phyloP scores from a whole-genome alignment of 1,284 basidiomycete genomes.

The Microbotryum violaceum region DNA sequence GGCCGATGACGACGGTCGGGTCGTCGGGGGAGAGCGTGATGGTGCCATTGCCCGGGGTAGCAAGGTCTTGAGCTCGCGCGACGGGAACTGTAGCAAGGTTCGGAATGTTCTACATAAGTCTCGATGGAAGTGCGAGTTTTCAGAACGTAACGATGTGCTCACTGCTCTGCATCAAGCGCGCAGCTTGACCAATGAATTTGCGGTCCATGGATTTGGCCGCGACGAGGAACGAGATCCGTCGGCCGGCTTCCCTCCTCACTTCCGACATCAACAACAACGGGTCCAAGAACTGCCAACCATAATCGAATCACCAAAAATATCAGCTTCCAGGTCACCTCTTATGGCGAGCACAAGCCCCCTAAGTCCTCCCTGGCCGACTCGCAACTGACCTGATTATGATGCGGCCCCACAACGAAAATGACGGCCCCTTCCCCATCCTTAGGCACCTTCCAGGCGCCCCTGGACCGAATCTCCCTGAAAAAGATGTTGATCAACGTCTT shows the following conservation, averaged over 20 bases:
- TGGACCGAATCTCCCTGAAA: conserved; percentile 82
- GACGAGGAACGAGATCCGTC: conserved; percentile 79
- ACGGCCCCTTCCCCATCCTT: conserved; percentile 65
- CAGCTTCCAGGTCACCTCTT: too few relatives aligned
- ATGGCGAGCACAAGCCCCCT: not conserved
- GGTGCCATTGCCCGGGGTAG: conserved; percentile 67
- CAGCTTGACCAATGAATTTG: conserved; percentile 72
- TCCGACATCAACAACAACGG: conserved; percentile 82
- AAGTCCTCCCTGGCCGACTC: too few relatives aligned
- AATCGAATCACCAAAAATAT: not conserved
- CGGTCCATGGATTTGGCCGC: conserved; percentile 89
- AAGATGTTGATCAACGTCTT: conserved; percentile 84
- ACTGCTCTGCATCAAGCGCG: conserved; percentile 85
- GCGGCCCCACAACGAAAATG: conserved; percentile 94
- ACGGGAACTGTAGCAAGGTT: conserved; percentile 64
- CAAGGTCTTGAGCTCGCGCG: conserved; percentile 80
- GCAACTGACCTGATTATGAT: conserved; percentile 76
- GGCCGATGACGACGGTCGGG: conserved; percentile 62
- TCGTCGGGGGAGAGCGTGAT: conserved; percentile 70
- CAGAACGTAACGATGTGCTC: conserved; percentile 41
- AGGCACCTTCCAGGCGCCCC: conserved; percentile 93
- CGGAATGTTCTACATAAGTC: not conserved
- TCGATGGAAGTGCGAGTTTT: not conserved
- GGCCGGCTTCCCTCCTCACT: conserved; percentile 69
- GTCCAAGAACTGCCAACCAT: conserved; percentile 71